Base-by-base conservation (phyloP, 768 basidiomycete genomes). In the Tubosaeta sp. region DNA sequence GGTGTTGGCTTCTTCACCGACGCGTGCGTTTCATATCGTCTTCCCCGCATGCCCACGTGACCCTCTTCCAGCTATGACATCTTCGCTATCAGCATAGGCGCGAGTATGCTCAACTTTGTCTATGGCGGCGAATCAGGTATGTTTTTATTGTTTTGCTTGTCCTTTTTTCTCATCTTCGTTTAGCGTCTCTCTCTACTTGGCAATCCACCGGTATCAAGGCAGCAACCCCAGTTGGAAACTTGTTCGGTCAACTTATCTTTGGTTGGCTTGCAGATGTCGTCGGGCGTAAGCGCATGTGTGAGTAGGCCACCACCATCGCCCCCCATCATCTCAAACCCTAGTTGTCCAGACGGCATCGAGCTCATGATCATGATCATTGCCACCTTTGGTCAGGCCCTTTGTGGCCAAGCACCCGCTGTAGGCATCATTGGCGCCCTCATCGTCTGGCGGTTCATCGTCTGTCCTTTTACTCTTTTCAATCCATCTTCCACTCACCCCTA, bases 1-100 rank as follows among this genome's bases (percentile, higher is more conserved):
- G 90, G 92, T 59, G 86, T 86, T 10, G 92, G 92, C 24, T 94
- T 94, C 78, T 94, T 93, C 76, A 92, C 92, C 44, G 91, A 90
- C 71, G 83, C 85, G 80, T 83, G 57, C 59, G 79, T 46, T 68
- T 1, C 8, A 40, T n/a, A 21, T 49, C 21, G 16, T 34, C 18
- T 0, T 27, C 34, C 9, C 5, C 11, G 14, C 11, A 6, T 6
- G 3, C 0, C 13, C 45, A 22, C 27, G 18, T 52, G 32, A 62
- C 48, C 10, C 14, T 40, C 24, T 32, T 6, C 16, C 7, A 68
- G 67, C 25, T 90, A 90, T 60, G 90, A 92, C 55, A 85, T 94
- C 53, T 96, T 94, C 61, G 87, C 90, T 7, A 94, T 94, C 71
- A 90, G 85, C 68, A 88, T 94, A 40, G 90, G 82, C 0, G 81